Evolutionary conservation across 768 basidiomycete species (phyloP).

Genomic region (Psilocybe subaeruginosa): DNA sequence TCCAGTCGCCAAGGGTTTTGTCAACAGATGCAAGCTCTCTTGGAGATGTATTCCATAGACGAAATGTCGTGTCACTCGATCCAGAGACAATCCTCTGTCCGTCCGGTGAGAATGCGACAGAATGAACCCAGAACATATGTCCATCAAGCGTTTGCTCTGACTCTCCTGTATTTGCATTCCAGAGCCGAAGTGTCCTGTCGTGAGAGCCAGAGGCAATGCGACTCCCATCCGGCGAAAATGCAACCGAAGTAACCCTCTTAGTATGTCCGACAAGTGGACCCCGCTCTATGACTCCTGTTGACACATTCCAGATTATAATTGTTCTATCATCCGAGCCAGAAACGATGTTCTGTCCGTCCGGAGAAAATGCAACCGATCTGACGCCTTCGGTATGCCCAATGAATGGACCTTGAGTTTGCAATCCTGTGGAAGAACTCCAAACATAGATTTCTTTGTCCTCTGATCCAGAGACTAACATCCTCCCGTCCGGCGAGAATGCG

Average conservation of each 20-base stretch:
- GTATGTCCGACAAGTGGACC: constrained; percentile 2
- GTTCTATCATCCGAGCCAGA: not conserved
- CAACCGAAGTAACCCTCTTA: constrained; percentile 16
- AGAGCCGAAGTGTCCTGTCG: not conserved
- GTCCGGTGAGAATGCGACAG: not conserved
- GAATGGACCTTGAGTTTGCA: not conserved
- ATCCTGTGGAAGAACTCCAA: not conserved
- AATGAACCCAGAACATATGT: not conserved
- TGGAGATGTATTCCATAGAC: not conserved
- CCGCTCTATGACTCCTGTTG: not conserved
- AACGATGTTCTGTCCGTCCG: constrained; percentile 13
- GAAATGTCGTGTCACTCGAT: not conserved
- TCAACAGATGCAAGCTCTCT: not conserved
- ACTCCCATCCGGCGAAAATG: not conserved
- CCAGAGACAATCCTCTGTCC: not conserved
- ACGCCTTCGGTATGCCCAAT: not conserved
- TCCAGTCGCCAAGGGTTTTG: not conserved
- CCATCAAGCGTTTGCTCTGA: not conserved
- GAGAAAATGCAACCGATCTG: constrained; percentile 17
- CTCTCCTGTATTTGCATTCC: not conserved
- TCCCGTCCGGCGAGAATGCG: constrained; percentile 7
- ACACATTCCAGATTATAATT: not conserved
- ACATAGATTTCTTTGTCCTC: not conserved
- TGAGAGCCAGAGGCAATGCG: not conserved
- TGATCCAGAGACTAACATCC: constrained; percentile 4